Base-by-base conservation (phyloP, 116 monocot genomes). In the Papilionanthe hybrid region DNA sequence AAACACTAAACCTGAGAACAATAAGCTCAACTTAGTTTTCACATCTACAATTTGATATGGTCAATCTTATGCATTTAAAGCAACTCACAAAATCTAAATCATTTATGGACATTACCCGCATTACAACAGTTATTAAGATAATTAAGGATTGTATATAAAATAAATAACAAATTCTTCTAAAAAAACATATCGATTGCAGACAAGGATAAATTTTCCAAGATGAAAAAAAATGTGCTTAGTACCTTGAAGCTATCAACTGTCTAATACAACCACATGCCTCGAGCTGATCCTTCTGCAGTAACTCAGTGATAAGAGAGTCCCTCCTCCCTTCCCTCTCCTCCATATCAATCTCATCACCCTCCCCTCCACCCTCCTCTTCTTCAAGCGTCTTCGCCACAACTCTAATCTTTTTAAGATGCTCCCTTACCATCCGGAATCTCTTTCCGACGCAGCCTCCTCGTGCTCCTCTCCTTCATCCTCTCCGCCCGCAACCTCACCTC, bases 241-340 rank as follows among this genome's bases (percentile, higher is more conserved):
- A 99, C 99, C 95, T 91, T 18, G 88, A 82, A 41, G 95, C 87
- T 3, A 99, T n/a, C 42, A 84, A 81, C 56, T 91, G 79, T 48
- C 82, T 80, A 57, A 72, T 79, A 1, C 95, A 80, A 1, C 99
- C 99, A 55, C 94, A 93, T 15, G 86, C 81, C 83, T 92, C 93
- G 57, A 99, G 90, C 83, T 99, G 99, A 32, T 84, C 91, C 75
- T 86, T 93, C 50, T 91, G 90, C 23, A 99, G 83, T 50, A 91
- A 72, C 19, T 89, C 90, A 17, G 93, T 95, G 12, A 95, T 87
- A 76, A 90, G 63, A 8, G 88, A 84, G 76, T 96, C 93, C 55
- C 86, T 82, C 72, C 78, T 84, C 27, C 85, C 90, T 47, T 83
- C 89, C 41, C 72, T 87, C 83, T 80, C 89, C 72, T 87, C 87